Evolutionary conservation across 1,284 basidiomycete species (phyloP), one percentile per base, ranked within the genome.

Genomic region (Peniophora sp.): DNA sequence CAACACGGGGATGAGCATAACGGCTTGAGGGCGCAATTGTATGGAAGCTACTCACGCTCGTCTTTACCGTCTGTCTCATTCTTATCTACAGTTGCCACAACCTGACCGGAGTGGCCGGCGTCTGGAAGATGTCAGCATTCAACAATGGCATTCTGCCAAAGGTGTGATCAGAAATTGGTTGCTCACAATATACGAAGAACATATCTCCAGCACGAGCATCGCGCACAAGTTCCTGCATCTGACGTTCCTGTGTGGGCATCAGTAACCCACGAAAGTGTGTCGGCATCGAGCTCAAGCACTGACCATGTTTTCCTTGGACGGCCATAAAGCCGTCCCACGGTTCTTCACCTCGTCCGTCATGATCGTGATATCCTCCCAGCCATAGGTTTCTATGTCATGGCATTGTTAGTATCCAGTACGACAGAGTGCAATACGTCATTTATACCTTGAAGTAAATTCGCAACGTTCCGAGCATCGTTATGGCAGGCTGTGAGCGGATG

Each of bases 41-140:
- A 6, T 32, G 12, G 27, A 12, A 43, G n/a, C 24, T n/a, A 25
- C 47, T 19, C 45, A 59, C 58, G 46, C 35, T 59, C 58, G 25
- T 59, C 54, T 8, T 48, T 24, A n/a, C 57, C 59, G 17, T 59
- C 58, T 23, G 55, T 53, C 47, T 59, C 58, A 3, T 46, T 34
- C 3, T 44, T 23, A 45, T 54, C 53, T 3, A 47, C 47, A 6
- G 51, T 47, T 12, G 44, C 52, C 11, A 51, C 35, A 10, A 56
- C 56, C 17, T 59, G 58, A 2, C 58, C 58, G 0, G 52, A 50
- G 19, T 50, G 58, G 56, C 16, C 16, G 5, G 43, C 14, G 16
- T 17, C 16, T 25, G 12, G 25, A 3, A 22, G n/a, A 24, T 14
- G 23, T 32, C 19, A 14, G n/a, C n/a, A n/a, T n/a, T n/a, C n/a